Conservation (phyloP, 805 yeast genomes). For the Kluyveromyces nonfermentans region DNA sequence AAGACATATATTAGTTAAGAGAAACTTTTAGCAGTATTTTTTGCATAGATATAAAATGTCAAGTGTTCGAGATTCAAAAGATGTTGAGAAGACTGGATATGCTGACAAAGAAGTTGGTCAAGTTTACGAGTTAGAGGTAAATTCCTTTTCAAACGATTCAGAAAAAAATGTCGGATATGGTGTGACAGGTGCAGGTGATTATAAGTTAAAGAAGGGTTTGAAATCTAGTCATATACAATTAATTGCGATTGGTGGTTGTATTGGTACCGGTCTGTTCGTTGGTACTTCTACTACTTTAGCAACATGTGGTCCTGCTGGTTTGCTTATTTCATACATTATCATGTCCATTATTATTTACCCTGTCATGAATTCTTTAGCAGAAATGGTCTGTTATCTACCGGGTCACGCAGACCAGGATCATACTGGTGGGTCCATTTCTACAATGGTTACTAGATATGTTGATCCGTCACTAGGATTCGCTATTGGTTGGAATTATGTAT, state of each 20-base stretch:
- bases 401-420: slow-evolving; percentile 37
- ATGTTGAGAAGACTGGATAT: slow-evolving; percentile 7
- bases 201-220: slow-evolving; percentile 16
- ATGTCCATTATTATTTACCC: slow-evolving; percentile 57
- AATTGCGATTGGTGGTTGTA: slow-evolving; percentile 77
- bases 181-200: neutral
- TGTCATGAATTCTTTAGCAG: slow-evolving; percentile 57
- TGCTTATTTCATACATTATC: slow-evolving; percentile 51
- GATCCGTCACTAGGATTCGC: slow-evolving; percentile 54
- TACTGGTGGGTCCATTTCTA: slow-evolving; percentile 45
- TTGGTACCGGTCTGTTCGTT: slow-evolving; percentile 77
- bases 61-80: slow-evolving; percentile 5
- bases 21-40: neutral
- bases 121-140: slow-evolving; percentile 7
- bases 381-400: slow-evolving; percentile 55
- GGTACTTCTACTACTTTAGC: slow-evolving; percentile 57
- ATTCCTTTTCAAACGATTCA: slow-evolving; percentile 2
- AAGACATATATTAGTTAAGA: too few species aligned
- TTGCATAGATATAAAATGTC: slow-evolving; percentile 2
- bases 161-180: neutral
- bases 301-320: slow-evolving; percentile 66
- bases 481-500: slow-evolving; percentile 48
- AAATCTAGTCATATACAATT: slow-evolving; percentile 65
- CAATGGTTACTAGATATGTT: slow-evolving; percentile 49
- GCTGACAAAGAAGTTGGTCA: slow-evolving; percentile 8